Conservation (phyloP, 2,329 filamentous ascomycete genomes). For the Aspergillus chevalieri region DNA sequence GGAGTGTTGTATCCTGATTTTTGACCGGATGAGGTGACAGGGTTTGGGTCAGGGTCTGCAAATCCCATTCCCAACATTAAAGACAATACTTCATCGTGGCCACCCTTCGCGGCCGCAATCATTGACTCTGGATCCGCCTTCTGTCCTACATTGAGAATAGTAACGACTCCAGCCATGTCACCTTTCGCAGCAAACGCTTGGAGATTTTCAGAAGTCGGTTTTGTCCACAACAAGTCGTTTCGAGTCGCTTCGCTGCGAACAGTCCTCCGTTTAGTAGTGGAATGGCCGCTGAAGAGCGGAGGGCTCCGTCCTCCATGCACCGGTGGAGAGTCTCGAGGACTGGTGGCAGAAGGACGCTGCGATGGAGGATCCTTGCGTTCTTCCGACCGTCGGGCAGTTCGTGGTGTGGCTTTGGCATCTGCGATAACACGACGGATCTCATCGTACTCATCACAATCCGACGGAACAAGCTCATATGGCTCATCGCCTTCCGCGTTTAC, state of each 20-base stretch:
- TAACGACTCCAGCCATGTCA: slow-evolving; percentile 44
- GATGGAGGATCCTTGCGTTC: slow-evolving; percentile 40
- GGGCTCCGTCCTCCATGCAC: slow-evolving; percentile 35
- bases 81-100: slow-evolving; percentile 81
- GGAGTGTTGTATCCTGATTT: slow-evolving; percentile 75
- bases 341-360: slow-evolving; percentile 39
- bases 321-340: slow-evolving; percentile 41
- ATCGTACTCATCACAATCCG: slow-evolving; percentile 68
- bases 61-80: slow-evolving; percentile 65
- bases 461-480: slow-evolving; percentile 74
- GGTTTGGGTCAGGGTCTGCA: slow-evolving; percentile 64
- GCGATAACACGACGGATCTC: slow-evolving; percentile 68
- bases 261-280: slow-evolving; percentile 36
- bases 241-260: slow-evolving; percentile 45
- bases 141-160: slow-evolving; percentile 44
- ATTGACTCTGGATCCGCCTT: slow-evolving; percentile 75
- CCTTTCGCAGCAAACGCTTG: slow-evolving; percentile 45
- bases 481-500: slow-evolving; percentile 90
- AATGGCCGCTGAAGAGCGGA: slow-evolving; percentile 21
- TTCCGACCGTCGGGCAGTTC: slow-evolving; percentile 39
- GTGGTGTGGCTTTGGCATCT: slow-evolving; percentile 55
- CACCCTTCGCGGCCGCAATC: slow-evolving; percentile 84
- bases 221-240: slow-evolving; percentile 47
- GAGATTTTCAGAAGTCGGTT: slow-evolving; percentile 45
- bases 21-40: slow-evolving; percentile 54